Percentiles rank a stretch among this genome's conserved stretches.
phyloP scores from a whole-genome alignment of 805 yeast species.

The Deakozyma indianensis region DNA sequence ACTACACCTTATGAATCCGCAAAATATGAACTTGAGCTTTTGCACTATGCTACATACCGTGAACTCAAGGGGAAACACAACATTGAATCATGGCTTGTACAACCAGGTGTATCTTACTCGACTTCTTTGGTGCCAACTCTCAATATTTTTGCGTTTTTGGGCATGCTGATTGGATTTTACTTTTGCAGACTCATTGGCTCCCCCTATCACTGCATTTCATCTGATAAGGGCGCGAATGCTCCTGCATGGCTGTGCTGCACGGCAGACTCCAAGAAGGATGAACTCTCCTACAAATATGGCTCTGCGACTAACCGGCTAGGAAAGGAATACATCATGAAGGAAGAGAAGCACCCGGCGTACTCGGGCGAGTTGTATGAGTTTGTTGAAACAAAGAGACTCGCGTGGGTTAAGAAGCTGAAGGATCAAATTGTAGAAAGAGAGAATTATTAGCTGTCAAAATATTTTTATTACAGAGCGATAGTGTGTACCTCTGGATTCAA shows the following conservation, averaged over 20 bases:
- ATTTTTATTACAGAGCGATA: background rate
- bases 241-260: conserved; percentile 51
- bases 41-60: conserved; percentile 60
- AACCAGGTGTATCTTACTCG: conserved; percentile 89
- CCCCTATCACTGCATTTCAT: conserved; percentile 77
- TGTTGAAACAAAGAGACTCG: conserved; percentile 37
- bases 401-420: conserved; percentile 65
- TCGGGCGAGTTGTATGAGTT: conserved; percentile 52
- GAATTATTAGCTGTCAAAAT: conserved; percentile 6
- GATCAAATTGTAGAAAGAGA: conserved; percentile 49
- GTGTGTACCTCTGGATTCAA: background rate
- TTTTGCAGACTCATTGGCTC: conserved; percentile 72
- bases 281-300: conserved; percentile 50
- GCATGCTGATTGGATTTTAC: conserved; percentile 76
- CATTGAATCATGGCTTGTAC: conserved; percentile 62
- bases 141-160: conserved; percentile 66
- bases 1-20: conserved; percentile 81
- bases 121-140: conserved; percentile 64
- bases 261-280: conserved; percentile 33
- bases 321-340: conserved; percentile 37
- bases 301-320: conserved; percentile 60
- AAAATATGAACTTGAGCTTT: conserved; percentile 68
- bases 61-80: conserved; percentile 32
- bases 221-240: conserved; percentile 83
- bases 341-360: conserved; percentile 28